A percentile compares a stretch with the other conserved stretches of the same genome.
Conservation (phyloP, 106 monocot species). For the Phalaenopsis equestris region DNA sequence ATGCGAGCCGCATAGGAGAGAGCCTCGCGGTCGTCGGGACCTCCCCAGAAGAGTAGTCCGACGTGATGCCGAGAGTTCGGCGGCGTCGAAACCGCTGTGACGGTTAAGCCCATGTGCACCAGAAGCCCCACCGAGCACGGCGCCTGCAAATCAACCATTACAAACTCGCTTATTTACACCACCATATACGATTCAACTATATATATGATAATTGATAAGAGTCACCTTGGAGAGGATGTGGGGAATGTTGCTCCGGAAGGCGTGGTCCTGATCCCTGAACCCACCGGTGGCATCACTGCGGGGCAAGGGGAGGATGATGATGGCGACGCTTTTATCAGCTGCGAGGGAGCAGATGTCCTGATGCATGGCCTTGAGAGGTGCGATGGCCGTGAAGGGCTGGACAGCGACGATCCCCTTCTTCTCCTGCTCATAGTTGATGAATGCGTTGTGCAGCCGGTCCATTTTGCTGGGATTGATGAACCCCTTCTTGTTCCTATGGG, state of each 20-base stretch:
- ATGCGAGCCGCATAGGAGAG: constrained; percentile 25
- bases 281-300: neutral
- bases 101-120: neutral
- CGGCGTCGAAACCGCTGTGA: neutral
- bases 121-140: constrained; percentile 49
- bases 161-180: neutral
- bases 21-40: constrained; percentile 45
- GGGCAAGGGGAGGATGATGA: constrained; percentile 27
- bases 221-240: constrained; percentile 13
- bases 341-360: constrained; percentile 42
- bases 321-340: constrained; percentile 12
- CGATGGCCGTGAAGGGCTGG: constrained; percentile 31
- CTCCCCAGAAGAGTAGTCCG: constrained; percentile 44
- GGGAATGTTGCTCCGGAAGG: constrained; percentile 10
- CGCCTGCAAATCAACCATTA: constrained; percentile 7
- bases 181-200: too few species aligned
- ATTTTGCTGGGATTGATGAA: constrained; percentile 22
- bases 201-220: neutral
- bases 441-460: constrained; percentile 30
- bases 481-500: constrained; percentile 37
- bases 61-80: constrained; percentile 12
- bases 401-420: constrained; percentile 19
- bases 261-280: neutral
- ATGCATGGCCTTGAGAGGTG: constrained; percentile 35
- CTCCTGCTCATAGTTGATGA: constrained; percentile 29